Base-by-base conservation (phyloP, 768 basidiomycete genomes). In the Macrolepiota dolichaula region DNA sequence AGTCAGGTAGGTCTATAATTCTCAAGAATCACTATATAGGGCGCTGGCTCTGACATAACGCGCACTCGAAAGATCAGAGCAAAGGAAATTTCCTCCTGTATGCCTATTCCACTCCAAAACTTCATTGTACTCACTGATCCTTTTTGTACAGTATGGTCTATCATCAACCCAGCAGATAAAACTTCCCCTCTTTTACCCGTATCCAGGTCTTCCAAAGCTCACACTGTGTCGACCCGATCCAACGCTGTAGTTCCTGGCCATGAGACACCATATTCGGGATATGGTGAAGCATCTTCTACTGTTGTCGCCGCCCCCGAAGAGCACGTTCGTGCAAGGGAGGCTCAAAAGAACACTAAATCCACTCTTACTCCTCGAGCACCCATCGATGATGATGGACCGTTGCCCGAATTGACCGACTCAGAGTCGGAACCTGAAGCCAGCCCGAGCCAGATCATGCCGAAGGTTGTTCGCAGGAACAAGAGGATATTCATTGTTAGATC, bases 1-100 rank as follows among this genome's bases (percentile, higher is more conserved):
- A 64, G 50, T 22, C 65, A 66, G 58, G 65, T 64, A 37, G n/a
- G 55, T 42, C 15, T 17, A 19, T 17, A 17, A 44, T 9, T 17
- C 42, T 44, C 19, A 44, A 32, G 7, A 32, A 7, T 32, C 7
- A 32, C 29, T 32, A 32, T 32, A 3, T 7, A 32, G 7, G 29
- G 29, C 7, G 29, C 7, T 7, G 29, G 29, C 6, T 27, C 38
- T n/a, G 29, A 27, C 19, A 17, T 17, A 44, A 55, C 37, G 7
- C 42, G 13, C 25, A 9, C 24, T 17, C 11, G 6, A 17, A 56
- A 59, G 57, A 29, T 35, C 36, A 61, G 55, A 37, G 36, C 42
- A 9, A 49, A 49, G 32, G 59, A 46, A 15, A 61, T 61, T 11
- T 54, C 59, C 22, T 54, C 52, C 29, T 27, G 59, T 47, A 1